Evolutionary conservation across 1,284 basidiomycete genomes (phyloP).

Genomic region (Apiotrichum veenhuisii): DNA sequence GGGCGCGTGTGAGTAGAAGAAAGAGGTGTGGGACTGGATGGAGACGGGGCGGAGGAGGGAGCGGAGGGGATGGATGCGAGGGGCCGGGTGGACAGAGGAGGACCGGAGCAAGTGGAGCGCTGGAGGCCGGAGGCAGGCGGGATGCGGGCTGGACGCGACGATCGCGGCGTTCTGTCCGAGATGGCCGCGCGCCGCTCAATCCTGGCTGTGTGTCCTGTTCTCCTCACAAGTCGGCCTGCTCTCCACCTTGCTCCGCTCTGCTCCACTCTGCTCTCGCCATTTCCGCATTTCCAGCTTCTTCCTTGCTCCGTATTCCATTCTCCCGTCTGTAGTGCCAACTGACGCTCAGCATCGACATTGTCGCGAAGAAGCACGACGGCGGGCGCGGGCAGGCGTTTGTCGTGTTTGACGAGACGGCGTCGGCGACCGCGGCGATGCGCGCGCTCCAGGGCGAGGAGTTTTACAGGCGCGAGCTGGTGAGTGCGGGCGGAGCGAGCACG

Average conservation of each 20-base stretch:
- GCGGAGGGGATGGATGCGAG: no score
- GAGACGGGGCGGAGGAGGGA: no score
- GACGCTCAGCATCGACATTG: conserved; percentile 66
- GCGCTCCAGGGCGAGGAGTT: conserved; percentile 87
- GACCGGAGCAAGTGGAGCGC: no score
- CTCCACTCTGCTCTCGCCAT: no score
- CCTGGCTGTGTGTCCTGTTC: background rate
- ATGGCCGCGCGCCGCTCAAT: background rate
- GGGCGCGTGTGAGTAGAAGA: conserved; percentile 62
- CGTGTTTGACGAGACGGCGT: conserved; percentile 83
- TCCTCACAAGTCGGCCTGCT: background rate
- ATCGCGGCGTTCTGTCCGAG: background rate
- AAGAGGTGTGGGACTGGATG: no score
- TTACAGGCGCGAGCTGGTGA: conserved; percentile 55
- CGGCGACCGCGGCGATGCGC: conserved; percentile 84
- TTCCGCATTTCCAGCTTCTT: no score
- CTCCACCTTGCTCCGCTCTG: background rate
- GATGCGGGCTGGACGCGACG: background rate
- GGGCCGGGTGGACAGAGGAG: no score
- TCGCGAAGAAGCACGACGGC: conserved; percentile 76
- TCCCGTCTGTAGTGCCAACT: no score
- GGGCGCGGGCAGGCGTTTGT: conserved; percentile 96
- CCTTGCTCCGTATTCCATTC: no score
- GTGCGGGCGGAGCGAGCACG: conserved; percentile 6
- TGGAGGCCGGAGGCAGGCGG: no score